These are phyloP conservation scores for Clausena lansium DNA, from an alignment of 345 rosid species.

Conservation along the genomic window DNA sequence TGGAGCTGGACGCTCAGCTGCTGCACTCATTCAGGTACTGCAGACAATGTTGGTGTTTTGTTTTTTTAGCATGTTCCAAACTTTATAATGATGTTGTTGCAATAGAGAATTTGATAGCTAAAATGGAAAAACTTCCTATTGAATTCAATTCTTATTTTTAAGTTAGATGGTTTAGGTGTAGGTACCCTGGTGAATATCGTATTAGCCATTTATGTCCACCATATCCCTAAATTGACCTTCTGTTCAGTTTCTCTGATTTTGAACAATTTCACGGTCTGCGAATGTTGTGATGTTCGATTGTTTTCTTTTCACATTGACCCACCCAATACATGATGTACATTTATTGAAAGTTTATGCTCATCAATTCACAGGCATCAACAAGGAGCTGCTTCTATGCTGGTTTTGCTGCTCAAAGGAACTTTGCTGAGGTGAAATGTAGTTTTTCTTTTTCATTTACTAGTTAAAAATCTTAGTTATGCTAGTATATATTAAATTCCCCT, in stretches of 20 bases:
- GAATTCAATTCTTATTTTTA: not conserved
- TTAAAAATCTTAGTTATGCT: conserved; percentile 3
- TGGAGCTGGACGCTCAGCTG: conserved; percentile 93
- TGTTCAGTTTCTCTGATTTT: no score
- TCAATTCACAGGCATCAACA: conserved; percentile 71
- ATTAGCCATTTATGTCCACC: not conserved
- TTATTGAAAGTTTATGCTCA: conserved; percentile 17
- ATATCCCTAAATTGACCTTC: not conserved
- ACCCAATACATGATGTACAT: conserved; percentile 3
- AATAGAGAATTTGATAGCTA: not conserved
- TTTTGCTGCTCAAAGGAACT: conserved; percentile 97
- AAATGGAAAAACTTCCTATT: not conserved
- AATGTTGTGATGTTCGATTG: no score
- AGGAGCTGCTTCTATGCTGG: conserved; percentile 98
- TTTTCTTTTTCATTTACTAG: conserved; percentile 10
- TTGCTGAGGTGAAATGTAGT: conserved; percentile 74
- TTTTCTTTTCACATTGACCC: not conserved
- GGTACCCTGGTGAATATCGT: not conserved
- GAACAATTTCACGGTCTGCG: no score
- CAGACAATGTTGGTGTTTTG: no score
- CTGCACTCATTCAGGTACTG: conserved; percentile 82
- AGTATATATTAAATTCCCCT: not conserved
- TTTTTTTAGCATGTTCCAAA: not conserved
- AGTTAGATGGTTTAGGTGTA: not conserved
- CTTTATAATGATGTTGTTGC: no score